Base-by-base conservation (phyloP, 495 filamentous ascomycete species). In the Talaromyces wortmannii region DNA sequence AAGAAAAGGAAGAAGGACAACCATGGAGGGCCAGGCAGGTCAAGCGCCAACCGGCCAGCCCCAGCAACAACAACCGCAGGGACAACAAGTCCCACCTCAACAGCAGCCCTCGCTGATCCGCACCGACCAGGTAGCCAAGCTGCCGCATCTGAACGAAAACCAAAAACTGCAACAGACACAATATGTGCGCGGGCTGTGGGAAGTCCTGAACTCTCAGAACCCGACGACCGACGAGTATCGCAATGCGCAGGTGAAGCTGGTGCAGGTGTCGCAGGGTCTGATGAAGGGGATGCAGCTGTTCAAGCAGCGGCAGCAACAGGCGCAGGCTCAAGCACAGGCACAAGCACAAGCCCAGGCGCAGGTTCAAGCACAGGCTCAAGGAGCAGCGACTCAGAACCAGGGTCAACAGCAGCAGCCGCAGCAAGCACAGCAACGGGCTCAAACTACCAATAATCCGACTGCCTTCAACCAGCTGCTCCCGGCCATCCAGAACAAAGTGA, bases 101-200 rank as follows among this genome's bases (percentile, higher is more conserved):
- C 73, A 78, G 56, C 70, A 75, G 45, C 70, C 73, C 6, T 75
- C 76, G 48, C 62, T 81, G 46, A 77, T 80, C 45, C 76, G 72
- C 31, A 77, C 77, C 31, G 78, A 81, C 17, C 73, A 79, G 48
- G 76, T 81, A 8, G 70, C 73, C 52, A 79, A 78, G 53, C 67
- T 81, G 7, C 69, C 70, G 10, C 68, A 74, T 60, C 71, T 83
- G 50, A 71, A 66, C 11, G 78, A 84, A 4, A 78, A 85, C 11
- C 83, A 88, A 52, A 88, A 84, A 59, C 54, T 61, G 7, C 85
- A 87, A 62, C 90, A 90, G 56, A 78, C 87, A 50, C 67, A 76
- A 46, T 77, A 87, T 3, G 76, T 92, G 11, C 76, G 78, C 15
- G 65, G 59, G 12, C 67, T 91, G 8, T 90, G 85, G 78, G 67